Conservation (phyloP, 106 monocot species). For the Dioscorea alata region DNA sequence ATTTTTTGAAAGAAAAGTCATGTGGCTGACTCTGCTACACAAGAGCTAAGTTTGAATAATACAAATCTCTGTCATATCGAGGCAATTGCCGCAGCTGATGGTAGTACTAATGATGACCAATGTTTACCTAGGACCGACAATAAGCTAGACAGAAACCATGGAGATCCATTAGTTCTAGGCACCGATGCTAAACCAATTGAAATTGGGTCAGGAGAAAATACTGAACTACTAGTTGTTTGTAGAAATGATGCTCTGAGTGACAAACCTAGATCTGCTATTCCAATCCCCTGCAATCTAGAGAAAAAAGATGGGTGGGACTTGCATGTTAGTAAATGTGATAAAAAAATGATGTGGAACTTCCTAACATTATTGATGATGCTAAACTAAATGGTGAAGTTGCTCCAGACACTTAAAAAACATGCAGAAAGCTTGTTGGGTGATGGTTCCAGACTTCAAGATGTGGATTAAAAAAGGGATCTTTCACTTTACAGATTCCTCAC, state of each 20-base stretch:
- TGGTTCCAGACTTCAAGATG: conserved; percentile 5
- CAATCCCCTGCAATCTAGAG: conserved; percentile 18
- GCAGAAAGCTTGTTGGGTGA: conserved; percentile 17
- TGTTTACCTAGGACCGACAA: background rate
- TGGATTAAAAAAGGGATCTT: too few relatives aligned
- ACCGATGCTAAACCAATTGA: conserved; percentile 1
- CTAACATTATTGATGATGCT: conserved; percentile 5
- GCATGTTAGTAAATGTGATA: conserved; percentile 9
- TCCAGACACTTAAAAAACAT: conserved; percentile 13
- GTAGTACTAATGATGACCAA: conserved; percentile 11
- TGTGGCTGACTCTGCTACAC: conserved; percentile 3
- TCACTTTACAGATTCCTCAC: too few relatives aligned
- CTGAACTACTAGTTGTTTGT: conserved; percentile 4
- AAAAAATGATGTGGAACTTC: conserved; percentile 7
- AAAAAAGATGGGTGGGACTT: conserved; percentile 37
- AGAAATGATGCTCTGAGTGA: conserved; percentile 9
- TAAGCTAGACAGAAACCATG: conserved; percentile 12
- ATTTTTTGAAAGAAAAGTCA: too few relatives aligned
- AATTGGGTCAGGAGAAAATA: conserved; percentile 12
- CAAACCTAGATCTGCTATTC: conserved; percentile 7
- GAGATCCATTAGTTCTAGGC: conserved; percentile 5
- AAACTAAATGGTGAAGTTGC: conserved; percentile 13
- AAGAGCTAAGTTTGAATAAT: conserved; percentile 7
- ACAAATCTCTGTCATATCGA: conserved; percentile 3
- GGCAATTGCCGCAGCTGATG: conserved; percentile 4